Base-by-base conservation (phyloP, 345 rosid genomes). In the Melastoma malabathricum region DNA sequence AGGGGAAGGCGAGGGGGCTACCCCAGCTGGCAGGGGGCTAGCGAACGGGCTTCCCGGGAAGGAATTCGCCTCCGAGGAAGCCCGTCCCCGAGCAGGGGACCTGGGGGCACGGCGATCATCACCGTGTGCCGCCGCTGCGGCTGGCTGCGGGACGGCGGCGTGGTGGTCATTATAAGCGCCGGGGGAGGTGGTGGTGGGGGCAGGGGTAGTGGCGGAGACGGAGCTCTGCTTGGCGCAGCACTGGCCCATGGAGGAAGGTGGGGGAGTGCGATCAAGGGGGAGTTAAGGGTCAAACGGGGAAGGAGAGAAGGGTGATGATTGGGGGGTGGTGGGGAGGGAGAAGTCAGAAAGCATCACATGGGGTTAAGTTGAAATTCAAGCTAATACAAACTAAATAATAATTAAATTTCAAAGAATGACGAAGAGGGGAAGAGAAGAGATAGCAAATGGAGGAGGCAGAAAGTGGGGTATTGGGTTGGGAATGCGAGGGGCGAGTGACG, bases 1-100 rank as follows among this genome's bases (percentile, higher is more conserved):
- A 47, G 97, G 95, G 27, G 94, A 88, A 10, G 92, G 97, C 29
- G 93, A 80, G 18, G 90, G 86, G 2, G 83, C 59, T 18, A 87
- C 84, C 10, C 98, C 95, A 1, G 73, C 78, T 1, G 95, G 96
- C 2, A 92, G 78, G 5, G 88, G 92, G 58, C 93, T 92, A 6
- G 72, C 70, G 51, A 81, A 79, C 14, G 93, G 93, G 48, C 96
- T 89, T 29, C 74, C 39, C 22, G 73, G 31, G 71, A 75, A 60
- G 50, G 84, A 68, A 78, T 63, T 58, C 72, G 70, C 71, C 60
- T 64, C 72, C 5, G 29, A 23, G 15, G 16, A 76, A 55, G 81
- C 59, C 10, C 69, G 67, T 8, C 59, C 51, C 0, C 49, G 27
- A 3, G 61, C 22, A 20, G 55, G 54, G 15, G 61, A 50, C 8